Base-by-base conservation (phyloP, 768 basidiomycete species). In the Lactarius hengduanensis region DNA sequence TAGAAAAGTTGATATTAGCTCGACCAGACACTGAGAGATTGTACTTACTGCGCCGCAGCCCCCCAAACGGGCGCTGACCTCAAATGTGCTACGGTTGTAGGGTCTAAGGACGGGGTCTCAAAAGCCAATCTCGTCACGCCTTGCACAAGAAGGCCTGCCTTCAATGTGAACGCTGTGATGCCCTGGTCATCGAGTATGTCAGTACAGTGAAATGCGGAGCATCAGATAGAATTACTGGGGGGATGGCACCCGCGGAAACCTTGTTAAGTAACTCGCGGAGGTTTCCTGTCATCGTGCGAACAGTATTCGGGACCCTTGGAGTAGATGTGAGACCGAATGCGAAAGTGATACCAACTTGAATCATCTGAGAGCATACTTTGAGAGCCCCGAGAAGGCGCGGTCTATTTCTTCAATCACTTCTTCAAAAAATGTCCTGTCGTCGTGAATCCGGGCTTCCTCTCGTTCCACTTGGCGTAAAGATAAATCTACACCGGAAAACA, bases 1-100 rank as follows among this genome's bases (percentile, higher is more conserved):
- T n/a, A n/a, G 10, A 6, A 53, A 22, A 3, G 9, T 53, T 26
- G 22, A 26, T 28, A 22, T 57, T 9, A 22, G 38, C 22, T 61
- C 45, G 32, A 16, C 3, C 13, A 10, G 41, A n/a, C n/a, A 4
- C 1, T 15, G 43, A 4, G 34, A 55, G 28, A 26, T 11, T 32
- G 18, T 2, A 26, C 67, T 58, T 40, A 68, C 67, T 65, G 56
- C 9, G 61, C 43, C 5, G 67, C 67, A 18, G 59, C 47, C 38
- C 57, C 59, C 67, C 67, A 68, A 43, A 68, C 64, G 32, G 56
- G 10, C 59, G 34, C 38, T 16, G 67, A 68, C 57, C 41, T 61
- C 11, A 68, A 64, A n/a, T 68, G 64, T 57, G 66, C 53, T 30
- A 61, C 30, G 13, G 56, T 61, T 16, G 43, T 45, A 9, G 13